These are phyloP conservation scores for Saccharata proteae DNA, from an alignment of 2,329 filamentous ascomycete species.

Conservation along the genomic window DNA sequence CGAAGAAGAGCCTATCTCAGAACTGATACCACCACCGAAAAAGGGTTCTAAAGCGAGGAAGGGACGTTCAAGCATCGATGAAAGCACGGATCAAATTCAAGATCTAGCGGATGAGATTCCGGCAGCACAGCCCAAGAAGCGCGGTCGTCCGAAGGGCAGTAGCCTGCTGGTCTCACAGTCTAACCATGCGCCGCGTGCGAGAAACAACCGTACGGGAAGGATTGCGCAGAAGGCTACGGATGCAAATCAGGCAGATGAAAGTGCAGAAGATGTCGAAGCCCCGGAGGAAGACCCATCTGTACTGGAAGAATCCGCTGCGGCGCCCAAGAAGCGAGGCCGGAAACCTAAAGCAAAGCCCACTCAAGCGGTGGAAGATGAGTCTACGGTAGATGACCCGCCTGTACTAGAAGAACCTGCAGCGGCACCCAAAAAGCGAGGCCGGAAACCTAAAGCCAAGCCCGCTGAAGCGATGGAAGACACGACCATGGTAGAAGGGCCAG, in stretches of 20 bases:
- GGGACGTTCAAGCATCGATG: slow-evolving; percentile 17
- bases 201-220: too few species aligned
- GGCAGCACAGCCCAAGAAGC: too few species aligned
- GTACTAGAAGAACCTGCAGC: neutral
- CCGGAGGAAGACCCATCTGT: neutral
- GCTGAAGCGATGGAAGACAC: slow-evolving; percentile 12
- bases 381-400: neutral
- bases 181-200: too few species aligned
- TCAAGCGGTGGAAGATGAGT: slow-evolving; percentile 12
- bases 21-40: slow-evolving; percentile 14
- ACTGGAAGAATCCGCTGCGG: neutral
- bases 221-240: too few species aligned
- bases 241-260: too few species aligned
- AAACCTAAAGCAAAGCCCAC: slow-evolving; percentile 20
- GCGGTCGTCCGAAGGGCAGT: too few species aligned
- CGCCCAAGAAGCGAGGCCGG: slow-evolving; percentile 15
- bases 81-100: slow-evolving; percentile 2
- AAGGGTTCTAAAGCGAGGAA: slow-evolving; percentile 10
- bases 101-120: too few species aligned
- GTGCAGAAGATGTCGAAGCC: too few species aligned
- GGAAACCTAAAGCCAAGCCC: slow-evolving; percentile 21
- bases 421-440: slow-evolving; percentile 14
- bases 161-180: too few species aligned
- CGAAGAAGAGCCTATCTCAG: slow-evolving; percentile 15
- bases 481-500: too few species aligned